Conservation (phyloP, 2,329 filamentous ascomycete species). For the Ophiostoma quercus region DNA sequence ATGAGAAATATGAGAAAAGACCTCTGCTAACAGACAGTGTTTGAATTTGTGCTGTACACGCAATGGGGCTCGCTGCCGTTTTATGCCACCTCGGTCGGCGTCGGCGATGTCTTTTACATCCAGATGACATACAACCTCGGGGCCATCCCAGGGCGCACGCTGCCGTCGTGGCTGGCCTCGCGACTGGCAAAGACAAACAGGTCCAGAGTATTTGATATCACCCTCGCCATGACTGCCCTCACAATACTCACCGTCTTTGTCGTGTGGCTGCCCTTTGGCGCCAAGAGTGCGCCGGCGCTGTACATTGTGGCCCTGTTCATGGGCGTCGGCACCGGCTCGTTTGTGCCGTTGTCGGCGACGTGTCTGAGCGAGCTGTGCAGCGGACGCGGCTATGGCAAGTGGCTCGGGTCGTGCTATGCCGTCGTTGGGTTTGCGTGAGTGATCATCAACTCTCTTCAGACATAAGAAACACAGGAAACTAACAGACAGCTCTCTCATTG, state of each 20-base stretch:
- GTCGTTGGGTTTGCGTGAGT: conserved; percentile 30
- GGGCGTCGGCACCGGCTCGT: conserved; percentile 33
- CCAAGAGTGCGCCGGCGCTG: conserved; percentile 26
- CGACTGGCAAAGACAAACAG: not conserved
- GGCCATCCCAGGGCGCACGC: conserved; percentile 31
- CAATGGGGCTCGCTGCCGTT: conserved; percentile 34
- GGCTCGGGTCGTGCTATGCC: conserved; percentile 32
- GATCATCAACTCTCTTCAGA: too few species aligned
- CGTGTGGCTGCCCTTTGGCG: conserved; percentile 32
- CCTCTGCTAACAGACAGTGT: conserved; percentile 27
- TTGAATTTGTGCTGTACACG: conserved; percentile 33
- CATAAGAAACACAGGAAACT: too few species aligned
- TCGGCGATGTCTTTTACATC: conserved; percentile 31
- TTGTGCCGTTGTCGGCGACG: conserved; percentile 32
- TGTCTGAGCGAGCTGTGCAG: conserved; percentile 31
- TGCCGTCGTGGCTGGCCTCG: conserved; percentile 30
- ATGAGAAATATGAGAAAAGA: not conserved
- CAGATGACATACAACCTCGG: conserved; percentile 34
- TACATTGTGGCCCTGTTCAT: conserved; percentile 31
- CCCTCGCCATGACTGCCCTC: not conserved
- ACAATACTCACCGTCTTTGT: conserved; percentile 14
- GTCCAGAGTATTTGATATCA: not conserved
- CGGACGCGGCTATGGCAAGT: conserved; percentile 30
- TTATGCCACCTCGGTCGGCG: conserved; percentile 29
- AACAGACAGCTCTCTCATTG: conserved; percentile 24